Base-by-base conservation (phyloP, 768 basidiomycete species). In the Nidularia sp. region DNA sequence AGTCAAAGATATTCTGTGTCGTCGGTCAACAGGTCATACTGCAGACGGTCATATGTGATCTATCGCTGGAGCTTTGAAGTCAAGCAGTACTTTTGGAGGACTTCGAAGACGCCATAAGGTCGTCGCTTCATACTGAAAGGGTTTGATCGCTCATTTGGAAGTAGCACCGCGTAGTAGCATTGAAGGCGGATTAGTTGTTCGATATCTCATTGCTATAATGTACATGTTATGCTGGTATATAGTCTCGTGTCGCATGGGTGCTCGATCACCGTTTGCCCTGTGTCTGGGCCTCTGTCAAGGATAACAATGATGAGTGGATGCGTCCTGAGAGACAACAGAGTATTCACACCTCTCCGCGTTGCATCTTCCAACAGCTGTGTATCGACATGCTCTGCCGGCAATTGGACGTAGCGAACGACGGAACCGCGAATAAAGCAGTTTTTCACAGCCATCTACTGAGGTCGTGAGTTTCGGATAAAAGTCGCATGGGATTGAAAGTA, bases 361-460 rank as follows among this genome's bases (percentile, higher is more conserved):
- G 96, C 96, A 66, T 99, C 96, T 70, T 99, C 96, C 39, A 99
- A 67, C 48, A 98, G 70, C 59, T 95, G 93, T 2, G 93, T 97
- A 68, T 99, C 97, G 53, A 99, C 93, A 55, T 90, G 89, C 56
- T 90, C 87, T 25, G 91, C 84, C 2, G 93, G 93, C 51, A 99
- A 77, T 65, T 96, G 92, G 15, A 98, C 97, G 62, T 99, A 99
- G 58, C 97, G 88, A 49, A 99, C 95, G 10, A 98, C 97, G 13
- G 93, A 96, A 56, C 97, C 97, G 42, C 97, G 88, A 61, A 99
- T 99, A 66, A 99, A 99, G 68, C 94, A 97, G 69, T 98, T 98
- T 75, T 95, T 96, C 42, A 99, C 94, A 0, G 96, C 94, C 86
- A 98, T 94, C 96, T 98, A 60, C 31, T 33, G 34, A 39, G 8